Base-by-base conservation (phyloP, 225 moss, liverwort and hornwort genomes). In the Neckera pumila region DNA sequence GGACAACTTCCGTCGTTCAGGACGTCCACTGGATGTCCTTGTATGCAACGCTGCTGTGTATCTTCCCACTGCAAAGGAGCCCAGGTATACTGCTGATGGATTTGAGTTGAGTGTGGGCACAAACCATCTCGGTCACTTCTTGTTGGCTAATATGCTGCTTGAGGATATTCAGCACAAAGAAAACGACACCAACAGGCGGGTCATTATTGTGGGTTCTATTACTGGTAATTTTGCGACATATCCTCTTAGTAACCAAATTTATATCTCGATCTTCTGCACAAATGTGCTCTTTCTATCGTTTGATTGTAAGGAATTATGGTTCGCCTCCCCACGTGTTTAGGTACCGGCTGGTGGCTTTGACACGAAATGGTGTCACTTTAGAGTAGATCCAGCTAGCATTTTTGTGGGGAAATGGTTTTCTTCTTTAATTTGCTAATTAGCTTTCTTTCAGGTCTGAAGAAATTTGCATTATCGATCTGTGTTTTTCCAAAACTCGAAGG, bases 1-100 rank as follows among this genome's bases (percentile, higher is more conserved):
- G 34, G 99, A 99, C 54, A 97, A 96, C 80, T 97, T 99, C 86
- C 94, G 95, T 60, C 93, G 97, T 78, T 89, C 93, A 18, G 97
- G 89, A 31, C 94, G 94, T 69, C 93, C 91, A 30, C 58, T 99
- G 94, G 99, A 99, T 78, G 99, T 99, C 38, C 95, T 99, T 17
- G 99, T 99, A 9, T 99, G 99, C 93, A 97, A 99, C 81, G 99
- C 99, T 30, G 99, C 99, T 63, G 97, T 99, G 14, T 99, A 99
- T 87, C 92, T 97, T 73, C 99, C 99, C 14, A 99, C 99, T 30
- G 99, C 94, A 17, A 99, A 99, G 94, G 96, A 99, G 91, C 96
- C 99, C 22, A 93, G 95, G 69, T 99, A 94, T 83, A 96, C 99
- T 66, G 97, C 97, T 13, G 97, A 99, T 86, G 99, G 99, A 47